Evolutionary conservation across 2,329 filamentous ascomycete species (phyloP), one percentile per base, ranked within the genome.

Genomic region (Venturia asperata): DNA sequence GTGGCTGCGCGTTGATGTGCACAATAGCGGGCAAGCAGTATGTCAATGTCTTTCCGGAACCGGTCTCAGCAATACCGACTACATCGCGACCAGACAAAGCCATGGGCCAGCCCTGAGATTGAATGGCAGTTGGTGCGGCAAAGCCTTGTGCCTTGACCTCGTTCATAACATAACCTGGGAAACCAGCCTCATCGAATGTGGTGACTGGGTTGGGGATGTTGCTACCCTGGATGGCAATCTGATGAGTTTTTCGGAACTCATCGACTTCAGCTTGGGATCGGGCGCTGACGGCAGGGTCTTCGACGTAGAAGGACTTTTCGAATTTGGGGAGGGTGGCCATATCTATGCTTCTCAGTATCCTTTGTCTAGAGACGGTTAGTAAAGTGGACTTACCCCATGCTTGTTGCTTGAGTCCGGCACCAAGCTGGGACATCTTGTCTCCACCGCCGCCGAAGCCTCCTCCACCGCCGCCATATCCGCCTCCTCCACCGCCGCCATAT

Each of bases 231-330:
- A 97, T 83, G 58, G 91, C 85, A 78, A 99, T 97, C 73, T 91
- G 83, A 73, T 94, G 87, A 74, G 91, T 86, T 74, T 85, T 86
- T 75, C 94, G 90, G 83, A 96, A 99, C 65, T 87, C 89, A 37
- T 92, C 89, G 66, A 99, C 89, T 68, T 97, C 93, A 65, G 85
- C 85, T 52, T 85, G 76, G 15, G 91, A 87, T 73, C 94, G 90
- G 72, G 78, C 82, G 68, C 86, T 79, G 67, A 99, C 93, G 67
- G 86, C 85, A 41, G 88, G 83, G 75, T 94, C 87, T 80, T 97
- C 94, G 82, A 97, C 96, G 85, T 99, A 99, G 81, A 99, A 99
- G 10, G 90, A 92, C 81, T 99, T 99, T 77, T 99, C 94, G 80
- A 99, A 99, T 79, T 97, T 97, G 72, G 94, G 93, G 58, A 99